Evolutionary conservation across 768 basidiomycete genomes (phyloP).

Genomic region (Lepiota subincarnata): DNA sequence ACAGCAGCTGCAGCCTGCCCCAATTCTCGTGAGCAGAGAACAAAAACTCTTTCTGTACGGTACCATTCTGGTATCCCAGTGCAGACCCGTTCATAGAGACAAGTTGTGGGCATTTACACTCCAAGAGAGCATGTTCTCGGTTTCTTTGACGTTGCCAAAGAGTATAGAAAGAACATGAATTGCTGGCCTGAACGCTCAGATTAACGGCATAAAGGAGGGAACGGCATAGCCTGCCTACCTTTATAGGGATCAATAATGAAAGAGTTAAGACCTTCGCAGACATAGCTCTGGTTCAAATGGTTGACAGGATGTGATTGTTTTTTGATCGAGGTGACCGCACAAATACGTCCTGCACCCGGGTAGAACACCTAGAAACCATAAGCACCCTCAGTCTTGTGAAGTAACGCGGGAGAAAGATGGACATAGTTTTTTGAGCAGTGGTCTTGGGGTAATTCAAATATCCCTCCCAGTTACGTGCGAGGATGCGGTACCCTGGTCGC

Average conservation of each 20-base stretch:
- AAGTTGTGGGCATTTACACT: conserved; percentile 19
- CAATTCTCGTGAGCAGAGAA: conserved; percentile 23
- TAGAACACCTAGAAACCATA: conserved; percentile 18
- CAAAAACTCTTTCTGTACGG: conserved; percentile 24
- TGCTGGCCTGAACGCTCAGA: conserved; percentile 13
- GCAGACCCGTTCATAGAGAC: conserved; percentile 17
- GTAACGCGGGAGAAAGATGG: neutral
- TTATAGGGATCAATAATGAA: conserved; percentile 21
- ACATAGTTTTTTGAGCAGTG: conserved; percentile 11
- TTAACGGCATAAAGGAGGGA: neutral
- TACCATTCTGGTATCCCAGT: conserved; percentile 13
- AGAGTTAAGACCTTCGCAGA: conserved; percentile 18
- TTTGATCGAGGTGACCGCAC: conserved; percentile 19
- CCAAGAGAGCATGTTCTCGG: conserved; percentile 16
- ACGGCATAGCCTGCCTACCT: conserved; percentile 9
- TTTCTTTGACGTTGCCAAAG: conserved; percentile 14
- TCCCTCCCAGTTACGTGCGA: conserved; percentile 17
- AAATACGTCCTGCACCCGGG: conserved; percentile 18
- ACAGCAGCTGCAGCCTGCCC: conserved; percentile 21
- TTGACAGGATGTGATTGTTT: conserved; percentile 18
- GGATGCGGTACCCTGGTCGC: conserved; percentile 9
- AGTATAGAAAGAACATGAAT: conserved; percentile 21
- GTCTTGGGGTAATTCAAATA: conserved; percentile 19
- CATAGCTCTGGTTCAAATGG: conserved; percentile 19
- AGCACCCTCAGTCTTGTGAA: neutral